phyloP scores from a whole-genome alignment of 140 eudicot genomes.

The Stevia rebaudiana region DNA sequence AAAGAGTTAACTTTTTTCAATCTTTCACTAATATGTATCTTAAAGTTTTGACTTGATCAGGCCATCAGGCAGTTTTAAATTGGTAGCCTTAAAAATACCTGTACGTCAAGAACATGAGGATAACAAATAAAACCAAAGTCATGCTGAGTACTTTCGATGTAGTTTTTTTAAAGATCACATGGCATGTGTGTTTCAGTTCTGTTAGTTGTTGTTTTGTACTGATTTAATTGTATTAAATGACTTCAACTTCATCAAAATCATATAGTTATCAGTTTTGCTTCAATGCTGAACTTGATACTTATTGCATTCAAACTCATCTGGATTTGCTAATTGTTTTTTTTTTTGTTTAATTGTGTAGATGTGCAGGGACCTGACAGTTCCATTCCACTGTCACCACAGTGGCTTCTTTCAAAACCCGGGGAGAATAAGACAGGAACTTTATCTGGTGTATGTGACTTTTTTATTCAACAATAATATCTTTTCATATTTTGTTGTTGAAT shows the following conservation, averaged over 20 bases:
- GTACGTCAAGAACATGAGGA: not conserved
- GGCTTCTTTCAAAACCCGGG: constrained; percentile 92
- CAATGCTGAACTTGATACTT: not conserved
- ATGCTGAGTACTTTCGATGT: constrained; percentile 2
- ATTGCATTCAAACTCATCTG: not conserved
- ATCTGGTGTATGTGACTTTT: constrained; percentile 52
- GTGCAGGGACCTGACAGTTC: constrained; percentile 62
- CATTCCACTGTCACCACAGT: constrained; percentile 97
- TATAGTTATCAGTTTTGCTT: not conserved
- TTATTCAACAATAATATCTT: not conserved
- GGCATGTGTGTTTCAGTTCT: constrained; percentile 10
- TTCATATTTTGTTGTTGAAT: not conserved
- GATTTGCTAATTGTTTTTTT: not conserved
- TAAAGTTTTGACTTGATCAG: too few relatives aligned
- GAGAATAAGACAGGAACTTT: constrained; percentile 65
- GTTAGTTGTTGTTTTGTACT: not conserved
- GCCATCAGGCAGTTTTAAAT: too few relatives aligned
- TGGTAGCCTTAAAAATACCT: constrained; percentile 9
- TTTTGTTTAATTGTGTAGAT: constrained; percentile 40
- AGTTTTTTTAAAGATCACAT: constrained; percentile 9
- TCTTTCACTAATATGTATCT: not conserved
- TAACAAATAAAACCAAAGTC: not conserved
- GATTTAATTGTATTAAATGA: not conserved
- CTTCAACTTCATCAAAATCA: not conserved
- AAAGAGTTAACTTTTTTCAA: too few relatives aligned